Conservation (phyloP, 257 asterid genomes). For the Petunia axillaris region DNA sequence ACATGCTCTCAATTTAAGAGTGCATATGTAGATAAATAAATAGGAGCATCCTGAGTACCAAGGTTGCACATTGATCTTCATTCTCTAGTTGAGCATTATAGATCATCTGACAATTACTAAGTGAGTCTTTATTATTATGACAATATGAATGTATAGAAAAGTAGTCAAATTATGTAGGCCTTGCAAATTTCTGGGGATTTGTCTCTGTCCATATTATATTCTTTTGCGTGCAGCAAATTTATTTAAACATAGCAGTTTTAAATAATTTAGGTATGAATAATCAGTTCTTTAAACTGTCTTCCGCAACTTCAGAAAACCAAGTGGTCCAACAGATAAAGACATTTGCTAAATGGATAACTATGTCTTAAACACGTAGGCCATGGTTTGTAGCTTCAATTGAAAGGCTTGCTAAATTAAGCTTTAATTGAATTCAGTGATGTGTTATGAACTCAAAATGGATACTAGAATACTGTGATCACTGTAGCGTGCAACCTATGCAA, state of each 20-base stretch:
- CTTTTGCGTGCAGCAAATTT: neutral
- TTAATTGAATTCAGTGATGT: neutral
- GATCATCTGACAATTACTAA: neutral
- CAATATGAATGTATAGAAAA: neutral
- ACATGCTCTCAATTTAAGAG: neutral
- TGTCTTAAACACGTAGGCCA: constrained; percentile 12
- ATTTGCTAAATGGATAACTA: neutral
- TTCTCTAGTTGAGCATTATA: neutral
- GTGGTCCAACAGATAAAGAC: neutral
- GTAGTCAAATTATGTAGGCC: neutral
- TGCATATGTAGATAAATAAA: neutral
- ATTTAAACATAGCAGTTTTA: neutral
- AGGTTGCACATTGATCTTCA: neutral
- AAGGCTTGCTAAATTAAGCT: neutral
- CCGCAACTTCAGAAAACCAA: neutral
- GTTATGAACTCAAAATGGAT: neutral
- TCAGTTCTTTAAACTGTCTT: neutral
- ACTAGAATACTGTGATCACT: neutral
- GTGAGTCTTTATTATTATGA: neutral
- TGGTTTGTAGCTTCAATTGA: neutral
- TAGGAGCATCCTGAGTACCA: no score
- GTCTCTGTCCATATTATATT: neutral
- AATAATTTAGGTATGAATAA: neutral
- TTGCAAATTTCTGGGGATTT: neutral
- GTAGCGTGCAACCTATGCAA: neutral